Evolutionary conservation across 306 rosid genomes (phyloP), one percentile per base, ranked within the genome.

Genomic region (Fragaria nilgerrensis): DNA sequence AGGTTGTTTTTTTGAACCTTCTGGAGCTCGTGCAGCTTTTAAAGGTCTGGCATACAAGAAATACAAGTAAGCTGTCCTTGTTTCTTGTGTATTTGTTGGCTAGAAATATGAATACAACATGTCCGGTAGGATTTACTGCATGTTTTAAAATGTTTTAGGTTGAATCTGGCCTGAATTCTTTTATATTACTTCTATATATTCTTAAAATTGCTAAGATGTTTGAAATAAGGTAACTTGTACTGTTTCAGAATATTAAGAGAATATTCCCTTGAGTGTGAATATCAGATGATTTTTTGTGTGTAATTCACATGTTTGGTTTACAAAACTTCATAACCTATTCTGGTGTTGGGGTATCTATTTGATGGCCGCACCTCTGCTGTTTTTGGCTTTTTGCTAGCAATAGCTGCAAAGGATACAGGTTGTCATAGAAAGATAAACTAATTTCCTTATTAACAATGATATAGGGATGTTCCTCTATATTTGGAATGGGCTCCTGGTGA

Each of bases 401-500:
- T 74, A 39, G 68, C 25, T 74, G 77, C 41, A 39, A 58, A 37
- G 37, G 11, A 12, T 43, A 41, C 41, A 15, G 29, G 68, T 74
- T 23, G 43, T 58, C 19, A 44, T 39, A 50, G 48, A 45, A 61
- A 53, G 27, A 27, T 83, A 79, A 78, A 39, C 19, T 41, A 72
- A 61, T 53, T 48, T 70, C 69, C 55, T 23, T 27, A 27, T 79
- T 67, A 63, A 52, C 82, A n/a, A 53, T 74, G 78, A 76, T 63
- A 73, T 70, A 95, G 99, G 88, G 97, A 89, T 88, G 90, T 87
- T 61, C 99, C 99, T 7, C 81, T 92, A 68, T 95, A 92, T 85
- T 84, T 95, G 90, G 97, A 95, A 79, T 90, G 97, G 97, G 97
- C 97, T 75, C 99, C 99, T 70, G 85, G 82, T 55, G 77, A 88